phyloP scores from a whole-genome alignment of 2,329 filamentous ascomycete species.

The Hypomyces rosellus region DNA sequence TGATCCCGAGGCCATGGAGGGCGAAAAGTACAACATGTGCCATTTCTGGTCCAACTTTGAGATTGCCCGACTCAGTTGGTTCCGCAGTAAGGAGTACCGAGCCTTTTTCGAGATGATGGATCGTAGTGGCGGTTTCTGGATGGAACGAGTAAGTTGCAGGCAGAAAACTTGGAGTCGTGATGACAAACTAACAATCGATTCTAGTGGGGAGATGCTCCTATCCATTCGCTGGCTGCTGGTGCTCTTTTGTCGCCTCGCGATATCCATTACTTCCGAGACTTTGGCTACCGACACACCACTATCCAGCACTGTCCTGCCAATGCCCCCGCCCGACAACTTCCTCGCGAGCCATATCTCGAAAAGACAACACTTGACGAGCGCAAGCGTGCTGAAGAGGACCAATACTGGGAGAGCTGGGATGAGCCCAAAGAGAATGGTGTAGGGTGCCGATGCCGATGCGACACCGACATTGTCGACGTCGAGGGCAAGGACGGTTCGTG shows the following conservation, averaged over 20 bases:
- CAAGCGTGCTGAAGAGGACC: conserved; percentile 83
- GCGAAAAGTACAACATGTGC: conserved; percentile 99
- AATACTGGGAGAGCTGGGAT: conserved; percentile 91
- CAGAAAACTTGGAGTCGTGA: neutral
- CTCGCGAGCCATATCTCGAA: conserved; percentile 74
- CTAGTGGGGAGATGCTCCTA: conserved; percentile 97
- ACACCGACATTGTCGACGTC: conserved; percentile 95
- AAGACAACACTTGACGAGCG: conserved; percentile 74
- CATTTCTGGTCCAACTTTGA: conserved; percentile 99
- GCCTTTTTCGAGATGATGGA: conserved; percentile 99
- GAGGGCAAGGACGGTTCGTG: conserved; percentile 97
- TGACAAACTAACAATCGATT: conserved; percentile 19
- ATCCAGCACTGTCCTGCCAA: conserved; percentile 98
- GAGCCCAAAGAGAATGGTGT: conserved; percentile 90
- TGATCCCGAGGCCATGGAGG: conserved; percentile 90
- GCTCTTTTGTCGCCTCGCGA: conserved; percentile 74
- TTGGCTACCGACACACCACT: conserved; percentile 96
- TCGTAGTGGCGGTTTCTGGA: conserved; percentile 96
- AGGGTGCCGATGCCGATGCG: conserved; percentile 91
- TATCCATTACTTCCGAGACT: conserved; percentile 98
- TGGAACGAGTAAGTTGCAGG: conserved; percentile 68
- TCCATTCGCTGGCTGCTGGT: conserved; percentile 93
- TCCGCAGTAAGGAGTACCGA: conserved; percentile 93
- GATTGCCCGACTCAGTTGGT: conserved; percentile 90
- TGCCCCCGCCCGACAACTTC: conserved; percentile 79